Evolutionary conservation across 352 stramenopile genomes (phyloP), one percentile per base, ranked within the genome.

Genomic region (Pythium chondricola): DNA sequence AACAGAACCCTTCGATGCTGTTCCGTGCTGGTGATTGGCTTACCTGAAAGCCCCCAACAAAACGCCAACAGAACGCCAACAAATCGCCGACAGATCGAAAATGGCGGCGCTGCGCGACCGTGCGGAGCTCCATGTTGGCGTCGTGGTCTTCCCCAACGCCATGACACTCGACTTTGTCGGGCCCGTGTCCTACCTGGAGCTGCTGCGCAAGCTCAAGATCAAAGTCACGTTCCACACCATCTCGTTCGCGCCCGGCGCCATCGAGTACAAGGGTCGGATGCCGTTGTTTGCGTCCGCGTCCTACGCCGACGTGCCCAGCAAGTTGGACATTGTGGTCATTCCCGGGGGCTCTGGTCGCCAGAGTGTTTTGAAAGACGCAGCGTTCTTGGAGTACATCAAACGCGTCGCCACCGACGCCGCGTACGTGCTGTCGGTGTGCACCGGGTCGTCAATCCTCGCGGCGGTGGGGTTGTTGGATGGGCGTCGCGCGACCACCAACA

Each of bases 101-200:
- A 52, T 52, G 44, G 14, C 22, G 4, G 20, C 7, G 10, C 32
- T 52, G 3, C 31, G 35, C 8, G 25, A 48, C 31, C 25, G 20
- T 14, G 14, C 36, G 36, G 39, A 56, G 48, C 48, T 85, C n/a
- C 48, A 26, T 6, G 53, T 85, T 16, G 73, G 67, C 43, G 67
- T 85, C 20, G 56, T 85, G 40, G 62, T 86, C 24, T 85, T 76
- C 43, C 54, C 69, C n/a, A 52, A 56, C 25, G 69, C 76, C 38
- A 71, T 76, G 61, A 48, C 69, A 46, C 63, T 83, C 32, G 73
- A 85, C 50, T 81, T 65, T 51, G 56, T 82, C 38, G 73, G 73
- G 2, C 63, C 67, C 8, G 72, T 67, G 21, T 65, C 68, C 40
- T 85, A 79, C 46, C 58, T 81, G 48, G 70, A 83, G 56, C 59